Evolutionary conservation across 78 protist species (phyloP), one percentile per base, ranked within the genome.

Genomic region (Isochrysis galbana): DNA sequence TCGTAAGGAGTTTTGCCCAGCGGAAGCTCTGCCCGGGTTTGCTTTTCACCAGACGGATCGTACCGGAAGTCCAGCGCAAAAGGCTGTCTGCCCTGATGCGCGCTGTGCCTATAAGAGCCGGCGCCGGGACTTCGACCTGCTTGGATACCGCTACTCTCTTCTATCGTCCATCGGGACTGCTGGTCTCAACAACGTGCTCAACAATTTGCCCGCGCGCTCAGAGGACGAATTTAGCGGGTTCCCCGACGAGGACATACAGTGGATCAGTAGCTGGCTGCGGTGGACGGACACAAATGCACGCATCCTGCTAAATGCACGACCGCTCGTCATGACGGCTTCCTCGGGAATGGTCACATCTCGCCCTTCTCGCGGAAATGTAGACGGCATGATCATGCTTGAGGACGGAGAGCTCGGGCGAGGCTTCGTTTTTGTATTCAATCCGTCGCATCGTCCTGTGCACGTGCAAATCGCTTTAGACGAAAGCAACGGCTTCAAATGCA

Each of bases 121-220:
- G 21, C 10, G 41, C 29, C 69, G 93, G 61, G 93, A 90, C 86
- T 90, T 90, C 72, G 93, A 90, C 86, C 36, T 70, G 47, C 93
- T 90, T 14, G 93, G 93, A n/a, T 44, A 74, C 34, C 72, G 51
- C 44, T 70, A 42, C 93, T 54, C 54, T 10, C 54, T 70, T 38
- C 54, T 90, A 61, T 72, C 87, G 1, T 17, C 87, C n/a, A 19
- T 90, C n/a, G 93, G 51, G 48, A 90, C 93, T 1, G 93, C 51
- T 23, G 87, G 90, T 34, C 47, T 42, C 72, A 90, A 90, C 93
- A 3, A 61, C 32, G 72, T 61, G n/a, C n/a, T 61, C n/a, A 22
- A 21, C 72, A 22, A 17, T 7, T 21, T 90, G 45, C 93, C 93
- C 39, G 93, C 93, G 42, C 67, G 93, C 34, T 83, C 69, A 42